Conservation (phyloP, 805 yeast genomes). For the Zygosaccharomyces siamensis region DNA sequence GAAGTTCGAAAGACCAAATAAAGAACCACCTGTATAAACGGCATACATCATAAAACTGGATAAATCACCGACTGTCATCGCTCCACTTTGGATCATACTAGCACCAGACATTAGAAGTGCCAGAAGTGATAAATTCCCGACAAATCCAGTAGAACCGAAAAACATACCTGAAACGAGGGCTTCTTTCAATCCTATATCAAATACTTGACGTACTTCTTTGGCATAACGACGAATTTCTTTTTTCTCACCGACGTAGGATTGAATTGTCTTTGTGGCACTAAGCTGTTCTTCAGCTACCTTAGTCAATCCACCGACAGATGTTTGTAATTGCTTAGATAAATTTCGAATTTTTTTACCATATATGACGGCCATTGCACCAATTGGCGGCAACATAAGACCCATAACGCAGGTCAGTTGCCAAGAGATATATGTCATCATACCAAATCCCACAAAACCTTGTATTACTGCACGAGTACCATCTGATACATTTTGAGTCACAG, state of each 20-base stretch:
- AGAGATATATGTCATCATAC: conserved; percentile 88
- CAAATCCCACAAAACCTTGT: conserved; percentile 78
- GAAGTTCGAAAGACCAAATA: conserved; percentile 84
- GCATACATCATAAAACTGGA: conserved; percentile 95
- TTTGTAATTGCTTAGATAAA: conserved; percentile 72
- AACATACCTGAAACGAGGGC: conserved; percentile 74
- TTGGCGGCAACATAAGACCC: conserved; percentile 77
- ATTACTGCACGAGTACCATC: conserved; percentile 86
- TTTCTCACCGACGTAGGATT: conserved; percentile 81
- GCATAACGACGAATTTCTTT: conserved; percentile 74
- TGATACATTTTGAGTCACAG: conserved; percentile 82
- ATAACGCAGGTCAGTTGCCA: conserved; percentile 78
- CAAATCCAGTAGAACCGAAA: conserved; percentile 72
- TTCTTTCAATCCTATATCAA: conserved; percentile 70
- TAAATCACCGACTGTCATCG: conserved; percentile 78
- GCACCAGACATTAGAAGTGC: conserved; percentile 78
- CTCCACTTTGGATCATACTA: conserved; percentile 70
- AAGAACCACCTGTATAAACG: conserved; percentile 87
- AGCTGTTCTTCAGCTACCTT: conserved; percentile 90
- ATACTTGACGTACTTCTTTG: conserved; percentile 57
- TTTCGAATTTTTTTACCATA: conserved; percentile 77
- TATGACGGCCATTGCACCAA: conserved; percentile 69
- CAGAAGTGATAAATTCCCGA: conserved; percentile 78
- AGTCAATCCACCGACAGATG: conserved; percentile 77
- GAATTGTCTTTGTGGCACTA: conserved; percentile 80